These are phyloP conservation scores for Schoenoplectus triqueter DNA, from an alignment of 202 grass and related monocot genomes.

Conservation along the genomic window DNA sequence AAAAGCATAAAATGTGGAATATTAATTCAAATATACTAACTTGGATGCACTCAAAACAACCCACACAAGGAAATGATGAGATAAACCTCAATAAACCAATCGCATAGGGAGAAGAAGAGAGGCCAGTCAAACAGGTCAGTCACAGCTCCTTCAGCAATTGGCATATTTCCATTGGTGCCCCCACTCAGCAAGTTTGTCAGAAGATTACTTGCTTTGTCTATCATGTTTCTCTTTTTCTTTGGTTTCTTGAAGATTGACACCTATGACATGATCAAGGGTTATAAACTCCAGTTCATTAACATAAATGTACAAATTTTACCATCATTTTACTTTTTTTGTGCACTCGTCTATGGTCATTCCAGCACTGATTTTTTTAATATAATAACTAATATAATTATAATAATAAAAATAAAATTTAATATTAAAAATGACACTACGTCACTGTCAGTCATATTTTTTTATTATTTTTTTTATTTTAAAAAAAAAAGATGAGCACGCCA, in stretches of 20 bases:
- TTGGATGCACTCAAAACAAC: neutral
- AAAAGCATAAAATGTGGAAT: neutral
- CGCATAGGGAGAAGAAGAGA: conserved; percentile 94
- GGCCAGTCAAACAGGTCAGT: conserved; percentile 85
- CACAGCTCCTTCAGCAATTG: conserved; percentile 86
- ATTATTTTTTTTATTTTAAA: too few relatives aligned
- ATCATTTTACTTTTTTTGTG: too few relatives aligned
- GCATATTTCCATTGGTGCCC: conserved; percentile 64
- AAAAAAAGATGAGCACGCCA: too few relatives aligned
- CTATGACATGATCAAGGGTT: conserved; percentile 43
- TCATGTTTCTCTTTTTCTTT: conserved; percentile 65
- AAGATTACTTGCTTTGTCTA: conserved; percentile 95
- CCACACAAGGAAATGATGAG: neutral
- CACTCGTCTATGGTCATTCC: neutral
- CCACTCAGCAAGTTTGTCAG: conserved; percentile 87
- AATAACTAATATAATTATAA: too few relatives aligned
- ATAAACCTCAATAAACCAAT: conserved; percentile 87
- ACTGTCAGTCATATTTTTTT: too few relatives aligned
- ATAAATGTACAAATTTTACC: neutral
- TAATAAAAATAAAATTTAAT: too few relatives aligned
- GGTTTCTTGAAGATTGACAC: conserved; percentile 80
- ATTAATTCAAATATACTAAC: conserved; percentile 15
- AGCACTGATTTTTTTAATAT: too few relatives aligned
- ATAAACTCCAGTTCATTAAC: neutral
- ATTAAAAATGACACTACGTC: too few relatives aligned